Evolutionary conservation across 371 early-diverging fungal genomes (phyloP), one percentile per base, ranked within the genome.

Genomic region (Racocetra persica): DNA sequence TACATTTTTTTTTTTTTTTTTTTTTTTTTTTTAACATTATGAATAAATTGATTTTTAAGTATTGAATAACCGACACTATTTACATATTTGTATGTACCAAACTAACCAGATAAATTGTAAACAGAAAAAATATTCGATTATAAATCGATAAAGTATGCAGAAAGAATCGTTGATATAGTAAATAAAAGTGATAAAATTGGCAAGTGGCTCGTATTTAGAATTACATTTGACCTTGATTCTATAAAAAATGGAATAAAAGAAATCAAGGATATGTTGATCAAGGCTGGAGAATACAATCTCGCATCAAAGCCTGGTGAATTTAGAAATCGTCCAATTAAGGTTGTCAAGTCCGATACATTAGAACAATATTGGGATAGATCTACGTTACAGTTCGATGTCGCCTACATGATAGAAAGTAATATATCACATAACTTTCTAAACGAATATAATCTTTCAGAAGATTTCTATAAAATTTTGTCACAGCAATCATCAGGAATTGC

Each of bases 281-380:
- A 85, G 20, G 87, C 86, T 5, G 86, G 86, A 0, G 83, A 84
- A 24, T 90, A 79, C 69, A 88, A 90, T 41, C 80, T 90, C 41
- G 38, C 66, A n/a, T 20, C 41, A 26, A 18, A 80, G n/a, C 18
- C 72, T 70, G 16, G 16, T n/a, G 1, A 77, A 85, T 28, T 78
- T 57, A 6, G 75, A 81, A 0, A 72, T 45, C 0, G 18, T 51
- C 5, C 67, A 81, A 2, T 54, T 36, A 1, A 55, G 55, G 7
- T n/a, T 84, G 2, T 81, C 79, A 1, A 79, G 57, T 14, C 82
- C 82, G 11, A 14, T 5, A 81, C 72, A 11, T n/a, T 67, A 22
- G n/a, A n/a, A n/a, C n/a, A n/a, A n/a, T n/a, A n/a, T n/a, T n/a
- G n/a, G n/a, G 80, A 85, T 8, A 80, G 89, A 3, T 80, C 83